A percentile compares a stretch with the other conserved stretches of the same genome.
phyloP scores from a whole-genome alignment of 129 eudicot species.

The Chrysanthemum lavandulifolium region DNA sequence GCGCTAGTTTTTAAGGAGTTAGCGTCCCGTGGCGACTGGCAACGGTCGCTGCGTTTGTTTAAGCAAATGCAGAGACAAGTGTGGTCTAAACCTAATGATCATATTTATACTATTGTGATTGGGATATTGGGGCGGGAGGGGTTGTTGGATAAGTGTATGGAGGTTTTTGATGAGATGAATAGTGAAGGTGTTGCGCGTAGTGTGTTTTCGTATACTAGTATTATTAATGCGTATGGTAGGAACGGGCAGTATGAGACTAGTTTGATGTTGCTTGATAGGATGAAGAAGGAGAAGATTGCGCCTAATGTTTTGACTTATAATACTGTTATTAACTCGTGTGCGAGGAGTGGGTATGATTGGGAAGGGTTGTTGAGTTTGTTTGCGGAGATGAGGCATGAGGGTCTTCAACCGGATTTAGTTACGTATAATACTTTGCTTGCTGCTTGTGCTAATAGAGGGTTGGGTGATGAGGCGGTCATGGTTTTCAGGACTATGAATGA shows the following conservation, averaged over 20 bases:
- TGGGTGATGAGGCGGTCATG: slow-evolving; percentile 93
- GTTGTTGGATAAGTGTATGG: slow-evolving; percentile 75
- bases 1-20: slow-evolving; percentile 77
- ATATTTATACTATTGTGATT: slow-evolving; percentile 71
- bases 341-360: slow-evolving; percentile 89
- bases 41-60: slow-evolving; percentile 73
- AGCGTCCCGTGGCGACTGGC: slow-evolving; percentile 93
- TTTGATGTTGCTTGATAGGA: slow-evolving; percentile 56
- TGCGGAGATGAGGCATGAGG: slow-evolving; percentile 95
- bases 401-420: slow-evolving; percentile 89
- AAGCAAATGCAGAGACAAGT: slow-evolving; percentile 94
- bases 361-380: slow-evolving; percentile 85
- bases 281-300: slow-evolving; percentile 66
- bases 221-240: slow-evolving; percentile 86
- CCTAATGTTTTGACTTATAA: slow-evolving; percentile 85
- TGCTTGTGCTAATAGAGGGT: slow-evolving; percentile 77
- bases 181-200: slow-evolving; percentile 58
- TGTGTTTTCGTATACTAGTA: slow-evolving; percentile 74
- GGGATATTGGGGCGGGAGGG: slow-evolving; percentile 90
- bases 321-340: slow-evolving; percentile 81
- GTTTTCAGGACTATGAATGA: slow-evolving; percentile 95
- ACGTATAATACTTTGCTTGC: slow-evolving; percentile 89
- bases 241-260: slow-evolving; percentile 82
- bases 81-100: slow-evolving; percentile 94
- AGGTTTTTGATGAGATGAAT: slow-evolving; percentile 88